Evolutionary conservation across 2,329 filamentous ascomycete species (phyloP).

Genomic region (Cladosporium sp.): DNA sequence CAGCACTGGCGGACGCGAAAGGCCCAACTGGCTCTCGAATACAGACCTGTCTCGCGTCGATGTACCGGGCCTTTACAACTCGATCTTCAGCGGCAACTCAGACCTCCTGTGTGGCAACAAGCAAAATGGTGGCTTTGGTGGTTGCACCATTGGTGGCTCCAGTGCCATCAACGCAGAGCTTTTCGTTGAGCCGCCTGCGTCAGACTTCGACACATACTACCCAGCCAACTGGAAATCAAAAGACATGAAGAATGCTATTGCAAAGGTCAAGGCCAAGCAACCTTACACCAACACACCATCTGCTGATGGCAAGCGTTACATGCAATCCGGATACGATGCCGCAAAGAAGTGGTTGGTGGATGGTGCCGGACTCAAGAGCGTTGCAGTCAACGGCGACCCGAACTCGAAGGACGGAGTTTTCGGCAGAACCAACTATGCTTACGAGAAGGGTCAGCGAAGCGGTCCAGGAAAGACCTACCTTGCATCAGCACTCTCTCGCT

Average conservation of each 20-base stretch:
- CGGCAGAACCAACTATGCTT: constrained; percentile 53
- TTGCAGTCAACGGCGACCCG: constrained; percentile 50
- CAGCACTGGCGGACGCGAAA: constrained; percentile 43
- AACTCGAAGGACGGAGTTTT: constrained; percentile 53
- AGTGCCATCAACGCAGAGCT: constrained; percentile 59
- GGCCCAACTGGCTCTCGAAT: constrained; percentile 52
- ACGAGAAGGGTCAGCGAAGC: constrained; percentile 53
- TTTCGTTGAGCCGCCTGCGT: constrained; percentile 56
- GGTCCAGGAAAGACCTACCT: constrained; percentile 55
- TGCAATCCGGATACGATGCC: constrained; percentile 52
- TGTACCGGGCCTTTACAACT: constrained; percentile 56
- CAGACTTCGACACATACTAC: constrained; percentile 56
- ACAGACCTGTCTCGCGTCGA: constrained; percentile 55
- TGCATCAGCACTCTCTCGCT: constrained; percentile 46
- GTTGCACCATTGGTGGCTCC: constrained; percentile 55
- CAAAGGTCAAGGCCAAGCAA: constrained; percentile 49
- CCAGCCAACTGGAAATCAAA: constrained; percentile 54
- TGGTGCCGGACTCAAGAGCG: constrained; percentile 50
- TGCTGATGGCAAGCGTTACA: constrained; percentile 48
- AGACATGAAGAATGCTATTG: constrained; percentile 52
- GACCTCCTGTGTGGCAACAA: constrained; percentile 47
- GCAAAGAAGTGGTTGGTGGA: constrained; percentile 55
- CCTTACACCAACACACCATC: constrained; percentile 51
- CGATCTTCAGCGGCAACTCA: constrained; percentile 50
- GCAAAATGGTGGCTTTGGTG: constrained; percentile 43